phyloP scores from a whole-genome alignment of 1,139 yeast species.

The Saccharomycopsis phalli region DNA sequence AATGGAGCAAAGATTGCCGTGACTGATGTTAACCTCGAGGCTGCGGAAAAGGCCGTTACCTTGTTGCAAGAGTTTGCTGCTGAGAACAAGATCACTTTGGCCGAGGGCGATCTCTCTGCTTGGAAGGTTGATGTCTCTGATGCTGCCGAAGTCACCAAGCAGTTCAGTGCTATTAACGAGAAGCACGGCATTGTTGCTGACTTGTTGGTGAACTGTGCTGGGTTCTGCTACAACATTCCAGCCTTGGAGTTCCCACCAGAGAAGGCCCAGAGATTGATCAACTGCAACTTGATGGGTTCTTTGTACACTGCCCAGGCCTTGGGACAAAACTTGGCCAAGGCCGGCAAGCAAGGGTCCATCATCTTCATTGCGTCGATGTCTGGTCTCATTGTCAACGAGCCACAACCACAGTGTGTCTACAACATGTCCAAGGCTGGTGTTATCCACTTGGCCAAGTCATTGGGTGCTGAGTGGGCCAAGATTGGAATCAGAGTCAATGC shows the following conservation, averaged over 20 bases:
- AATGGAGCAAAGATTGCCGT: conserved; percentile 58
- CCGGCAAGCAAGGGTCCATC: conserved; percentile 38
- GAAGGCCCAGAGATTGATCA: conserved; percentile 66
- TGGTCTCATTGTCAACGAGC: conserved; percentile 56
- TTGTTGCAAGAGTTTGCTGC: conserved; percentile 41
- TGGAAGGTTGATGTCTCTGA: conserved; percentile 76
- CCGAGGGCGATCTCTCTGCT: conserved; percentile 42
- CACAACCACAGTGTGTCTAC: conserved; percentile 54
- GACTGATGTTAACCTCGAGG: conserved; percentile 53
- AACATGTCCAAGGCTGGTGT: conserved; percentile 59
- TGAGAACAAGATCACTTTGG: conserved; percentile 35
- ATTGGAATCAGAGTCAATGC: conserved; percentile 46
- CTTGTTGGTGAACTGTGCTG: conserved; percentile 64
- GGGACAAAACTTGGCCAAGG: conserved; percentile 64
- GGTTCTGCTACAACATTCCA: conserved; percentile 72
- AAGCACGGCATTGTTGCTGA: conserved; percentile 56
- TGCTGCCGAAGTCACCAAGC: conserved; percentile 47
- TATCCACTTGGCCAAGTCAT: conserved; percentile 43
- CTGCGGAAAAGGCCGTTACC: conserved; percentile 38
- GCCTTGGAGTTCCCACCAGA: conserved; percentile 75
- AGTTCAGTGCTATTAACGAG: conserved; percentile 41
- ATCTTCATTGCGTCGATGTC: conserved; percentile 59
- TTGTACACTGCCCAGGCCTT: conserved; percentile 60
- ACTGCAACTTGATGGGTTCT: conserved; percentile 73
- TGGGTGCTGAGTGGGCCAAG: conserved; percentile 52